phyloP scores from a whole-genome alignment of 2,329 filamentous ascomycete species.

The Lecanoromycetidae sp. region DNA sequence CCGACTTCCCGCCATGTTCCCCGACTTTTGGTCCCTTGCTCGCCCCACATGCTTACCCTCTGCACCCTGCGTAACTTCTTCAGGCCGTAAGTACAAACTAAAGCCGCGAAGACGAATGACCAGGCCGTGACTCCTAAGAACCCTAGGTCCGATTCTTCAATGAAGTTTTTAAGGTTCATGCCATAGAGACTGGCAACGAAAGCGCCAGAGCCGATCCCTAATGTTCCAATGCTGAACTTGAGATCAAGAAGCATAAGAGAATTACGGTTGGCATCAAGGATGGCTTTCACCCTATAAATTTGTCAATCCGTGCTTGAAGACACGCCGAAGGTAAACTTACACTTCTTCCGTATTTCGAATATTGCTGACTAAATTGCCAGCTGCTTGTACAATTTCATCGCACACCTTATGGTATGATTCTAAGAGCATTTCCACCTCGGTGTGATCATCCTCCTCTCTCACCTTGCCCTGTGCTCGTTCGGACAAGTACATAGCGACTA shows the following conservation, averaged over 20 bases:
- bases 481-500: constrained; percentile 88
- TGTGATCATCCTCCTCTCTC: constrained; percentile 73
- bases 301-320: too few species aligned
- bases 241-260: constrained; percentile 94
- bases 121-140: constrained; percentile 63
- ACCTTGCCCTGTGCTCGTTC: constrained; percentile 67
- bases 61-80: constrained; percentile 74
- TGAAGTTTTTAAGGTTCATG: constrained; percentile 98
- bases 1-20: constrained; percentile 16
- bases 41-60: constrained; percentile 74
- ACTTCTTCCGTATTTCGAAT: constrained; percentile 98
- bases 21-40: constrained; percentile 21
- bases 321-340: too few species aligned
- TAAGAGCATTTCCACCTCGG: constrained; percentile 90
- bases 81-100: constrained; percentile 76
- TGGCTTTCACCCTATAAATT: constrained; percentile 69
- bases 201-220: constrained; percentile 88
- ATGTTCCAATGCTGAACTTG: constrained; percentile 88
- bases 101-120: constrained; percentile 58
- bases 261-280: constrained; percentile 95
- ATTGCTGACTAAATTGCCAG: constrained; percentile 80
- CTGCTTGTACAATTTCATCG: constrained; percentile 94
- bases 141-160: constrained; percentile 83
- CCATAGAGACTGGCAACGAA: constrained; percentile 98
- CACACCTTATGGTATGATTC: constrained; percentile 97